Conservation (phyloP, 1,139 yeast species). For the Magnusiomyces magnusii region DNA sequence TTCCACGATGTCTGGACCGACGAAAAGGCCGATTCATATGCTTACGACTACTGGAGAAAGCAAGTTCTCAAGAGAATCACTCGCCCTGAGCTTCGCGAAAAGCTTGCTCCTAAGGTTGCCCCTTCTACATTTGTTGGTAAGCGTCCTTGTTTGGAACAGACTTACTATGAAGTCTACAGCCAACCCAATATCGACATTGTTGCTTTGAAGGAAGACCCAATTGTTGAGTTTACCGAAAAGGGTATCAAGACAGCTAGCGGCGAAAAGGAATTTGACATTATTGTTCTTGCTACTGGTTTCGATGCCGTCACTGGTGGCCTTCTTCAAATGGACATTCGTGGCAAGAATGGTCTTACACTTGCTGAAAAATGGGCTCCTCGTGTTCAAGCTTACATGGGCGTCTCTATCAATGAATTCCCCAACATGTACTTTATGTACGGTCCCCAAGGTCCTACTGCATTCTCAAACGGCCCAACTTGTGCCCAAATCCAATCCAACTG, state of each 20-base stretch:
- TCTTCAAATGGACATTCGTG: conserved; percentile 24
- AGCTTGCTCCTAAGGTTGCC: conserved; percentile 26
- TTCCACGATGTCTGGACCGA: conserved; percentile 24
- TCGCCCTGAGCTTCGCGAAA: conserved; percentile 23
- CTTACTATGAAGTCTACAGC: conserved; percentile 28
- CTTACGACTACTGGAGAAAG: conserved; percentile 28
- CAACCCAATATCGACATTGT: conserved; percentile 28
- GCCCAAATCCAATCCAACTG: conserved; percentile 24
- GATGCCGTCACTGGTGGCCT: conserved; percentile 32
- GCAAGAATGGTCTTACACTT: conserved; percentile 20
- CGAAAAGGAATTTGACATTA: conserved; percentile 24
- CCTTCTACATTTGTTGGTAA: conserved; percentile 29
- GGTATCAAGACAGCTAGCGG: conserved; percentile 23
- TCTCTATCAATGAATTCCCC: conserved; percentile 25
- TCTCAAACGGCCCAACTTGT: conserved; percentile 30
- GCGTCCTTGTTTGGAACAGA: conserved; percentile 27
- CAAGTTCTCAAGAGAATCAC: conserved; percentile 22
- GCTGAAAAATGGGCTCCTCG: conserved; percentile 26
- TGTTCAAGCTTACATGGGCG: conserved; percentile 25
- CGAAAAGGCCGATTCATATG: conserved; percentile 22
- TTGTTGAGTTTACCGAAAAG: conserved; percentile 24
- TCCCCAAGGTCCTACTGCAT: conserved; percentile 31
- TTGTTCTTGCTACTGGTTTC: conserved; percentile 31
- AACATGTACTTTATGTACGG: conserved; percentile 31
- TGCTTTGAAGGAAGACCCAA: conserved; percentile 25